Evolutionary conservation across 2,329 filamentous ascomycete genomes (phyloP).

Genomic region (Trichoderma sp.): DNA sequence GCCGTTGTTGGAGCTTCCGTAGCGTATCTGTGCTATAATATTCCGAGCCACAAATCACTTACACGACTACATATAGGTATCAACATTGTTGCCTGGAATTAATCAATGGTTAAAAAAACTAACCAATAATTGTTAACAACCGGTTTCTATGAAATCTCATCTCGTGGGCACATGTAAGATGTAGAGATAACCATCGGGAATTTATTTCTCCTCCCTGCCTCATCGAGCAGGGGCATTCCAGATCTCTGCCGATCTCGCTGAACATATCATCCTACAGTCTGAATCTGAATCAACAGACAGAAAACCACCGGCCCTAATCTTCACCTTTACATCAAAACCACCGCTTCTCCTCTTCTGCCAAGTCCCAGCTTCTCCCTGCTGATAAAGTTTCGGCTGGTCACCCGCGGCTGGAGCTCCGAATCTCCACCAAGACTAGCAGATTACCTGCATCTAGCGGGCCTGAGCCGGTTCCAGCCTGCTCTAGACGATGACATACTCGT

Average conservation of each 20-base stretch:
- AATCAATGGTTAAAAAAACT: not conserved
- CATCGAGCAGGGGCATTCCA: not conserved
- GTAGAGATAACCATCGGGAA: not conserved
- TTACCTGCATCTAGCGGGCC: slow-evolving; percentile 6
- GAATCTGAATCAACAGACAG: not conserved
- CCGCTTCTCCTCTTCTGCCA: not conserved
- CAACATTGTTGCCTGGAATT: not conserved
- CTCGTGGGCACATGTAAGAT: not conserved
- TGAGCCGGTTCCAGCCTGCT: slow-evolving; percentile 15
- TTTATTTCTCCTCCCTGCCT: not conserved
- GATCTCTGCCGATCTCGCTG: slow-evolving; percentile 10
- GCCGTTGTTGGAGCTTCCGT: too few relatives aligned
- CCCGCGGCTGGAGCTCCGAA: slow-evolving; percentile 2
- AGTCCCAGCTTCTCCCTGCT: not conserved
- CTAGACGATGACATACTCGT: slow-evolving; percentile 11
- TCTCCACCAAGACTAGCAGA: slow-evolving; percentile 5
- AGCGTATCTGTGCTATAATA: too few relatives aligned
- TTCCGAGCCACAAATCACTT: not conserved
- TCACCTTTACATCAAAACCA: not conserved
- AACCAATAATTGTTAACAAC: not conserved
- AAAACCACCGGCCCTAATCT: not conserved
- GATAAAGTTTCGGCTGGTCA: slow-evolving; percentile 3
- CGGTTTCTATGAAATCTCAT: not conserved
- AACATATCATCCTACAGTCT: not conserved
- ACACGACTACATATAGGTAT: too few relatives aligned